Base-by-base conservation (phyloP, 257 asterid genomes). In the Penstemon newberryi region DNA sequence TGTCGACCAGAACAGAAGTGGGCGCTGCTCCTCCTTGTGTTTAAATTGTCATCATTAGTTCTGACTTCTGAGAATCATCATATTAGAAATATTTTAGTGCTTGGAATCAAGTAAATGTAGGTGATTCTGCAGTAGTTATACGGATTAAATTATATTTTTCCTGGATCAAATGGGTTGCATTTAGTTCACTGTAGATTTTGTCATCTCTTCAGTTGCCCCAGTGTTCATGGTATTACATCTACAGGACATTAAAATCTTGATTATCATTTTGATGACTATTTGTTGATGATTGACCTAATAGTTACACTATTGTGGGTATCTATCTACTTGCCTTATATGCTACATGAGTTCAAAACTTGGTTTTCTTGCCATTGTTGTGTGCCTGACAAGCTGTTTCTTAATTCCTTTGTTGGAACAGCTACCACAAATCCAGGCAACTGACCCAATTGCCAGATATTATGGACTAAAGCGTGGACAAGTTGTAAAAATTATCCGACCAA, bases 401-500 rank as follows among this genome's bases (percentile, higher is more conserved):
- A 60, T 60, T 53, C 45, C 62, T 77, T 25, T 60, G 15, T 53
- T 64, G 58, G 73, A 37, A 56, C 92, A 89, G 98, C 82, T 92
- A 4, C 98, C 98, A 43, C 89, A 90, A 50, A 82, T 91, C 65
- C 96, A 87, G 78, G 46, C 89, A 6, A 83, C 86, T 0, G 97
- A 89, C 72, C 97, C 95, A 7, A 73, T 91, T 63, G 87, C 97
- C 41, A 77, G 89, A 81, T 91, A 89, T 64, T 91, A 89, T 19
- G 95, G 95, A 7, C 82, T 91, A 33, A 89, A 80, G 71, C 87
- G 95, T 3, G 89, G 91, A 10, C 91, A 91, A 46, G 93, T 91
- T 8, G 90, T 87, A 58, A 91, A 85, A 74, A 87, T 91, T 9
- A 89, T 81, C 71, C 85, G 96, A 40, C 89, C 96, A 5, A 92